phyloP scores from a whole-genome alignment of 163 green algal genomes.

The Chlamydomonas reinhardtii region DNA sequence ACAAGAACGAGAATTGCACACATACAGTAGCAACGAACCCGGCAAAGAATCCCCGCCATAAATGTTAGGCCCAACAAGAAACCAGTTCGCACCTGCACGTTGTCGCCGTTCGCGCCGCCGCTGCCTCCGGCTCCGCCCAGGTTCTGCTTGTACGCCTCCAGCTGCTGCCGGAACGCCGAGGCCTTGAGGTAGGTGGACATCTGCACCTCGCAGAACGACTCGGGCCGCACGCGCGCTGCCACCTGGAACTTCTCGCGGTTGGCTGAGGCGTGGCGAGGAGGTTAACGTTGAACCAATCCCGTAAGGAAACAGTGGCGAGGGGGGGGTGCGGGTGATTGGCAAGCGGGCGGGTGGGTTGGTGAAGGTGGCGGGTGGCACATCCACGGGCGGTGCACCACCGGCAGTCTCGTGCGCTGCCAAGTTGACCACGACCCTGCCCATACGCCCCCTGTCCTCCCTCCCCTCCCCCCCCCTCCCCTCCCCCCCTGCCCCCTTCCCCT shows the following conservation, averaged over 20 bases:
- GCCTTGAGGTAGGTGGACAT: conserved; percentile 90
- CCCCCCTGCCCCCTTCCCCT: background rate
- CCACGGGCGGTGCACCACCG: too few relatives aligned
- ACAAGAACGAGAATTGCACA: too few relatives aligned
- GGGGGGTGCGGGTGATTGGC: background rate
- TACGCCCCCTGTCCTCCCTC: too few relatives aligned
- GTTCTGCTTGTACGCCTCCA: conserved; percentile 66
- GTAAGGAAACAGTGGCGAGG: background rate
- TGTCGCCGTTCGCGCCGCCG: background rate
- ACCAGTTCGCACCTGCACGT: background rate
- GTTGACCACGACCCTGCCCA: too few relatives aligned
- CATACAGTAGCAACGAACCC: too few relatives aligned
- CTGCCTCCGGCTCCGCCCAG: conserved; percentile 56
- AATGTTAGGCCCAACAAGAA: too few relatives aligned
- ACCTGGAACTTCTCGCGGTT: conserved; percentile 71
- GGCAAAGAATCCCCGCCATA: too few relatives aligned
- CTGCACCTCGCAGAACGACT: conserved; percentile 78
- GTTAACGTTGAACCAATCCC: background rate
- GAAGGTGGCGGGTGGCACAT: too few relatives aligned
- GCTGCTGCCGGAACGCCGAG: conserved; percentile 65
- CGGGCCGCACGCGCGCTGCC: conserved; percentile 55
- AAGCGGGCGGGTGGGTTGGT: too few relatives aligned
- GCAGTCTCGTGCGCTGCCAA: too few relatives aligned
- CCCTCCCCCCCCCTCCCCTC: too few relatives aligned
- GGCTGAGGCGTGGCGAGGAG: too few relatives aligned